Evolutionary conservation across 768 basidiomycete genomes (phyloP).

Genomic region (Xanthoconium stramineum): DNA sequence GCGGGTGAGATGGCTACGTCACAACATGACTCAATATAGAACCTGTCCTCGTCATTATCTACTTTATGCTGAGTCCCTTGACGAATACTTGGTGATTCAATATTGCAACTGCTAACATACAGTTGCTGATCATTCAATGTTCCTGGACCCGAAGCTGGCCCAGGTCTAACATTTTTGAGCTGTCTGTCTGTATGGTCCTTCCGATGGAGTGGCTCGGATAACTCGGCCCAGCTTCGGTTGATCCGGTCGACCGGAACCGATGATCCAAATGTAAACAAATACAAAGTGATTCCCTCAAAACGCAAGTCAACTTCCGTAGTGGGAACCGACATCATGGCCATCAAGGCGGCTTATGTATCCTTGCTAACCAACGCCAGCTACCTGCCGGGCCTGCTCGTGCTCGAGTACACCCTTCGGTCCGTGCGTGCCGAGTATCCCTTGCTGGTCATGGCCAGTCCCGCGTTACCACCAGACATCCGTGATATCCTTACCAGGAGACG

Average conservation of each 20-base stretch:
- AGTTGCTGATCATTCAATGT: too few relatives aligned
- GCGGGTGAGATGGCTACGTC: constrained; percentile 15
- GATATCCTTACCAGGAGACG: constrained; percentile 49
- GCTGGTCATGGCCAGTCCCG: constrained; percentile 70
- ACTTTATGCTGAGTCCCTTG: background rate
- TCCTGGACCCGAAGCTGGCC: too few relatives aligned
- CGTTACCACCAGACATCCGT: constrained; percentile 48
- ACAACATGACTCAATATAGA: constrained; percentile 8
- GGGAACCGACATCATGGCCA: constrained; percentile 24
- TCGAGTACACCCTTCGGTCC: constrained; percentile 49
- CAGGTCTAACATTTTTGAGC: too few relatives aligned
- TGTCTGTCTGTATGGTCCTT: too few relatives aligned
- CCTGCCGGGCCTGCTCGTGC: constrained; percentile 53
- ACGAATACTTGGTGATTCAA: too few relatives aligned
- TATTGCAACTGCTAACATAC: too few relatives aligned
- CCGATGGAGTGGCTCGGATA: too few relatives aligned
- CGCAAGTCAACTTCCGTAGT: too few relatives aligned
- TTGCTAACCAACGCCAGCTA: constrained; percentile 68
- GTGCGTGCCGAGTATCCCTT: constrained; percentile 70
- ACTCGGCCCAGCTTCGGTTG: too few relatives aligned
- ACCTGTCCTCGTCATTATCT: background rate
- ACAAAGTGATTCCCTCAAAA: too few relatives aligned
- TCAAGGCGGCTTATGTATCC: constrained; percentile 65
- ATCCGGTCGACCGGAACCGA: too few relatives aligned
- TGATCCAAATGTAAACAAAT: too few relatives aligned